These are phyloP conservation scores for Quercus glauca DNA, from an alignment of 306 rosid species.

Conservation along the genomic window DNA sequence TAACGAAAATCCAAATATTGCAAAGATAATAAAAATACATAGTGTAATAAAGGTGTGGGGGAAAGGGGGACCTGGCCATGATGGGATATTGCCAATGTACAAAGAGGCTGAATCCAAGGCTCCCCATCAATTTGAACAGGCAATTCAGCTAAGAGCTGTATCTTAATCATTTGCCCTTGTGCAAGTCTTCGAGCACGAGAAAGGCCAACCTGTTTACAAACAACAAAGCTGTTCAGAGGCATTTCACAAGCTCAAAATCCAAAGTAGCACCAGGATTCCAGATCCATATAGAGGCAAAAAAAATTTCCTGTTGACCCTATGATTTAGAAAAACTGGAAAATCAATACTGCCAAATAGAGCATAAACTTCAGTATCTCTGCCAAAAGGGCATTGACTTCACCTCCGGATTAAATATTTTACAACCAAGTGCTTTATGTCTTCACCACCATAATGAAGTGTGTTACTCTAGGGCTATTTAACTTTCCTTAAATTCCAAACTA, in stretches of 20 bases:
- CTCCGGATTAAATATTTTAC: background rate
- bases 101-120: conserved; percentile 88
- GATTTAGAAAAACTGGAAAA: background rate
- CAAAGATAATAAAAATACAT: background rate
- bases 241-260: conserved; percentile 11
- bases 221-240: conserved; percentile 14
- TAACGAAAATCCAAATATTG: background rate
- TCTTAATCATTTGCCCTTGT: conserved; percentile 88
- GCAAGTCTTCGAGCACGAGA: conserved; percentile 98
- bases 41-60: conserved; percentile 11
- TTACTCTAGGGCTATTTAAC: background rate
- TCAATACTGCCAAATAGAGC: background rate
- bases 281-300: background rate
- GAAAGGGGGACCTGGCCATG: conserved; percentile 81
- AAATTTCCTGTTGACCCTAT: background rate
- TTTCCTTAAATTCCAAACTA: background rate
- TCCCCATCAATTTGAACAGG: conserved; percentile 99
- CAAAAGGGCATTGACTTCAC: background rate
- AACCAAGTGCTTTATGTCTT: background rate
- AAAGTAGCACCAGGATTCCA: background rate
- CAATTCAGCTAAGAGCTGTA: conserved; percentile 67
- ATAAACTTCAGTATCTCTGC: background rate
- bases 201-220: conserved; percentile 77
- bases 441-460: background rate
- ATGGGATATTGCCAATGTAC: conserved; percentile 74